Base-by-base conservation (phyloP, 148 eudicot species). In the Rhododendron henanense region DNA sequence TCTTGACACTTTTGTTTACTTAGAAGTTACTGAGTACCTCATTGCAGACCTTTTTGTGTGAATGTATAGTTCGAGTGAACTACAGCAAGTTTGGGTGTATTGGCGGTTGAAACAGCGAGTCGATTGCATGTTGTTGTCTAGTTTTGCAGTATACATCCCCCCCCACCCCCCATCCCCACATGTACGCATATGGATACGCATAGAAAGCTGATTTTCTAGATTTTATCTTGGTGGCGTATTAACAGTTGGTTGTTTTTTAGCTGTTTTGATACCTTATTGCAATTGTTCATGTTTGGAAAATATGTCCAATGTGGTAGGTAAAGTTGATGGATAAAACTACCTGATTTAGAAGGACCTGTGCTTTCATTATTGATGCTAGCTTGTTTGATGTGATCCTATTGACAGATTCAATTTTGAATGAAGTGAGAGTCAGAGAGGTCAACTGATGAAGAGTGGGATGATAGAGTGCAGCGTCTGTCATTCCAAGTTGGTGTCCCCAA, bases 381-480 rank as follows among this genome's bases (percentile, higher is more conserved):
- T 48, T 73, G 39, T 84, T 18, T 84, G 79, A 73, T 50, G 65
- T 25, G n/a, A 50, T 33, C 59, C n/a, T 47, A 19, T 48, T 21
- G 37, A 31, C 57, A 75, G 86, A 53, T 75, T 35, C 69, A 75
- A 7, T 13, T 21, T 37, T 51, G 35, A 51, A 74, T 75, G 65
- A 39, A 75, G 86, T 84, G 67, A 71, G 63, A 51, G 45, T 16
- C n/a, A 31, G 59, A 73, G 84, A 15, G 79, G 85, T n/a, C 63
- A 85, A 88, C 84, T 28, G 50, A 93, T 93, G 94, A 91, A 93
- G 91, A 91, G 92, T 88, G 98, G 98, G 84, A 86, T 93, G 94
- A 83, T 94, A 88, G 96, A 96, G 88, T 96, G 98, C 89, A 94
- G 95, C 86, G 96, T 93, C 87, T 96, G 98, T 91, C 98, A 88